These are phyloP conservation scores for Herpetospermum pedunculosum DNA, from an alignment of 306 rosid genomes.

Conservation along the genomic window DNA sequence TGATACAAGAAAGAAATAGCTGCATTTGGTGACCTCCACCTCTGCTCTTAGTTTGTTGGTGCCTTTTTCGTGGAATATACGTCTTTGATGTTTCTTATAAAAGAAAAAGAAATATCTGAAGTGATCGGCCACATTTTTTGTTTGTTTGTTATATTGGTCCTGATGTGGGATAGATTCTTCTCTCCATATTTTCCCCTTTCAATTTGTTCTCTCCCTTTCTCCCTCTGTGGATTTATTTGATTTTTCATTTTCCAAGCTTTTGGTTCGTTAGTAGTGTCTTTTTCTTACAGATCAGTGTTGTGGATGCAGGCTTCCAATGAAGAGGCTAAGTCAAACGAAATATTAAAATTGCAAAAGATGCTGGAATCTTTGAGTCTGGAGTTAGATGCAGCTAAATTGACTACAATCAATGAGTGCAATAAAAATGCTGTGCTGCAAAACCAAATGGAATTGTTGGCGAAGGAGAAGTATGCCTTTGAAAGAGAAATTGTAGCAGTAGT, in stretches of 20 bases:
- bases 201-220: neutral
- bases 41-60: no score
- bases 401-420: constrained; percentile 85
- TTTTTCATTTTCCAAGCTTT: neutral
- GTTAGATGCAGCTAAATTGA: constrained; percentile 78
- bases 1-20: neutral
- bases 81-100: no score
- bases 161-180: neutral
- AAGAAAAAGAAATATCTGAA: no score
- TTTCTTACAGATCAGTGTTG: constrained; percentile 9
- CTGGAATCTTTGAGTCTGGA: constrained; percentile 67
- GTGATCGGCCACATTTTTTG: neutral
- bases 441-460: constrained; percentile 62
- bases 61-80: no score
- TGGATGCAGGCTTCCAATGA: constrained; percentile 78
- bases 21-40: no score
- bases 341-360: constrained; percentile 59
- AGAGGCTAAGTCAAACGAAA: constrained; percentile 63
- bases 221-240: neutral
- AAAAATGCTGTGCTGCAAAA: constrained; percentile 81
- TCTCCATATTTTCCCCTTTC: neutral
- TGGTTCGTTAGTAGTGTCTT: constrained; percentile 2
- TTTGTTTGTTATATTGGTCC: neutral
- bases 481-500: constrained; percentile 59
- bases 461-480: constrained; percentile 68